phyloP scores from a whole-genome alignment of 2,329 filamentous ascomycete species.

The Aspergillus tubingensis region DNA sequence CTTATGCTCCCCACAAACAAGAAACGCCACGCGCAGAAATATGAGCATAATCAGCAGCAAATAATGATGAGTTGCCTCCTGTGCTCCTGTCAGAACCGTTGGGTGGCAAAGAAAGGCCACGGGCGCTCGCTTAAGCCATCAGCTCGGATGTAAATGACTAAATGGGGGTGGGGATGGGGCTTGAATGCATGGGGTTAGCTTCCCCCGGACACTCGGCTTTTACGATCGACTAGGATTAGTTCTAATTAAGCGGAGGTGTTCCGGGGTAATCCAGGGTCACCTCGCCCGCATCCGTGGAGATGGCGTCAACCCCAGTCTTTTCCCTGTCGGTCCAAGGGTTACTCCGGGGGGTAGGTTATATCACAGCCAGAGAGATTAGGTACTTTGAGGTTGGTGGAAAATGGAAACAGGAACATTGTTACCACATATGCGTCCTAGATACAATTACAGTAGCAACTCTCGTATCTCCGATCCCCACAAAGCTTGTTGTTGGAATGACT shows the following conservation, averaged over 20 bases:
- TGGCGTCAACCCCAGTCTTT: background rate
- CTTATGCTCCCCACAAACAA: constrained; percentile 3
- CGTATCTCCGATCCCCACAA: background rate
- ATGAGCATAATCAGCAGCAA: background rate
- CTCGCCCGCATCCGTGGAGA: background rate
- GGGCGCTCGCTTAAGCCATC: background rate
- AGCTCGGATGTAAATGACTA: too few relatives aligned
- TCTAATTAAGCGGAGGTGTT: background rate
- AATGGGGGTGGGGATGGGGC: background rate
- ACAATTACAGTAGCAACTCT: background rate
- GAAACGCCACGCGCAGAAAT: background rate
- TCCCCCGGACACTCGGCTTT: constrained; percentile 3
- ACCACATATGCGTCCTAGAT: too few relatives aligned
- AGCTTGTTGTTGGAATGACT: background rate
- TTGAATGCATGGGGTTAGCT: background rate
- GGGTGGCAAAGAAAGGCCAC: background rate
- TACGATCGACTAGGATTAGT: background rate
- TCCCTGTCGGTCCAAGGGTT: background rate
- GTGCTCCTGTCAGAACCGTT: background rate
- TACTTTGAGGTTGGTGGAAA: too few relatives aligned
- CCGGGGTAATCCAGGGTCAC: background rate
- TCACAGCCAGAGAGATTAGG: background rate
- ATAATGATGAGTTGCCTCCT: background rate
- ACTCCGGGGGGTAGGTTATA: background rate
- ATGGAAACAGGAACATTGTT: too few relatives aligned